Base-by-base conservation (phyloP, 306 rosid genomes). In the Prinsepia uniflora region DNA sequence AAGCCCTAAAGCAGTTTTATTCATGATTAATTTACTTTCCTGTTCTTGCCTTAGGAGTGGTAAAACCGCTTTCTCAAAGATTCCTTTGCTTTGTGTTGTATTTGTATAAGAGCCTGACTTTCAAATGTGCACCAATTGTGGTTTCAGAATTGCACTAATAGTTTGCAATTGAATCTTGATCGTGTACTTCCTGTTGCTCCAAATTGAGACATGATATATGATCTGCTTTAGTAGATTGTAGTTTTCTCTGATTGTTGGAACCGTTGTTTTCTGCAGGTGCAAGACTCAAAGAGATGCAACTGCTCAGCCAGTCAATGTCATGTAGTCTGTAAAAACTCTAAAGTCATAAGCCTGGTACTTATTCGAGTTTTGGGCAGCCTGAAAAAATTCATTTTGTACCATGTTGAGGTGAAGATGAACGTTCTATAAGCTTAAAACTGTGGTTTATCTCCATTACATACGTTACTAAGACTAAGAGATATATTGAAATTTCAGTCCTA, bases 251-350 rank as follows among this genome's bases (percentile, higher is more conserved):
- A 73, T 52, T 65, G 55, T 52, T 75, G 65, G 58, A 62, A 73
- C 72, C 65, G 30, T 53, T 64, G 78, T 56, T 61, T 46, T 52
- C 77, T 68, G 68, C 90, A 93, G 99, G 90, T 91, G 99, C 79
- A 86, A 89, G 83, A 89, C 95, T 47, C 80, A 80, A 59, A 84
- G 89, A 80, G 87, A 76, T 68, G 82, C 82, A 7, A 78, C 83
- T 39, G 52, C 73, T 44, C 92, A 80, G 72, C 80, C 98, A 0
- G 92, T 84, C 72, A 83, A 88, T 69, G 95, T 78, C 70, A 61
- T 79, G 69, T 89, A 81, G 83, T 79, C 45, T 30, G 55, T 63
- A 67, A 62, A 36, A 69, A 30, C 36, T 53, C 61, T 62, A 72
- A 68, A 74, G 73, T 60, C 64, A 66, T 71, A 47, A 53, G 75